Percentiles rank a stretch among this genome's conserved stretches.
These are phyloP conservation scores for Coniochaeta hoffmannii DNA, from an alignment of 2,329 filamentous ascomycete species.

Conservation along the genomic window DNA sequence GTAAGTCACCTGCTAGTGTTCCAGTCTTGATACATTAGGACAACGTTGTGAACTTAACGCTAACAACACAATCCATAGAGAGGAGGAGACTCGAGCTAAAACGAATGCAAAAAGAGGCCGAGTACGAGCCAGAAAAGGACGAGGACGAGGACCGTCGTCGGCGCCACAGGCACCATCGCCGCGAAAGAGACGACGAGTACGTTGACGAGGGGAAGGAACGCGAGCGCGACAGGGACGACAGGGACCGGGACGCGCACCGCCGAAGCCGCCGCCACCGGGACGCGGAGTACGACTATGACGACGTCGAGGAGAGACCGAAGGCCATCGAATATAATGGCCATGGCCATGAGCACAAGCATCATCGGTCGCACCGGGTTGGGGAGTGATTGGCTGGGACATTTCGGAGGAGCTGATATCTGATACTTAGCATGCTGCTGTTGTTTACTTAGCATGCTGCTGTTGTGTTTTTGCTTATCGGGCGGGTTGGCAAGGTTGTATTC, in stretches of 20 bases:
- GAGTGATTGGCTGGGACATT: slow-evolving; percentile 7
- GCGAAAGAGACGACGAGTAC: slow-evolving; percentile 15
- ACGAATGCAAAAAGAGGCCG: slow-evolving; percentile 18
- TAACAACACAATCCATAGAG: slow-evolving; percentile 20
- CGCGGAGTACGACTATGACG: slow-evolving; percentile 19
- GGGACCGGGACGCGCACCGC: slow-evolving; percentile 20
- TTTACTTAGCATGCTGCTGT: not conserved
- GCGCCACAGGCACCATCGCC: slow-evolving; percentile 26
- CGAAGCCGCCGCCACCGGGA: slow-evolving; percentile 13
- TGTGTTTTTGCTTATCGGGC: not conserved
- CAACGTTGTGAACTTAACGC: too few species aligned
- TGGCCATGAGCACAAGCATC: slow-evolving; percentile 14
- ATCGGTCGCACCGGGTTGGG: slow-evolving; percentile 22
- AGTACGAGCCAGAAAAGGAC: slow-evolving; percentile 21
- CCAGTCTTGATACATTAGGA: slow-evolving; percentile 2
- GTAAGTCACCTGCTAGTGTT: slow-evolving; percentile 35
- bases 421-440: not conserved
- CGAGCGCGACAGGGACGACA: slow-evolving; percentile 20
- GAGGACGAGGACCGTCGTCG: slow-evolving; percentile 21
- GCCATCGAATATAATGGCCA: slow-evolving; percentile 18
- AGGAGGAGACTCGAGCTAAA: slow-evolving; percentile 34
- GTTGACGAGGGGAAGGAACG: slow-evolving; percentile 23
- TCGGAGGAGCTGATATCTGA: not conserved
- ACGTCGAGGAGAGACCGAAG: slow-evolving; percentile 11
- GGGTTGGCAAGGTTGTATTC: not conserved